Conservation (phyloP, 2,329 filamentous ascomycete species). For the Aspergillus costaricaensis region DNA sequence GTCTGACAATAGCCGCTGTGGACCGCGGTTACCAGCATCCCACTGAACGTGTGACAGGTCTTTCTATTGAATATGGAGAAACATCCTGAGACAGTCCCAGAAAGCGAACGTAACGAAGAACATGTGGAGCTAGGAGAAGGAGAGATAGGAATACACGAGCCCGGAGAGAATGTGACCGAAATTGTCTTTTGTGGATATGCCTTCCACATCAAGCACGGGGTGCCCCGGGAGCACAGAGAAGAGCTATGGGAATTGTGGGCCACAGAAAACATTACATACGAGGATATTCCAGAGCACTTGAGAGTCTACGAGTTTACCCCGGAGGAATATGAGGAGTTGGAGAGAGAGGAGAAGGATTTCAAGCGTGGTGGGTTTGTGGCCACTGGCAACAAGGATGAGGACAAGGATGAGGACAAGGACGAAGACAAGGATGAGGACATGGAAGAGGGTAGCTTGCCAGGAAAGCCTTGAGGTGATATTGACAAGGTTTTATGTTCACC, state of each 20-base stretch:
- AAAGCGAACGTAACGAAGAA: background rate
- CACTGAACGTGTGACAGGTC: background rate
- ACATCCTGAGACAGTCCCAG: background rate
- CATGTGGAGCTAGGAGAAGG: background rate
- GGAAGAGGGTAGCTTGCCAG: no score
- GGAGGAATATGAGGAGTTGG: background rate
- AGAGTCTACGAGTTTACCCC: background rate
- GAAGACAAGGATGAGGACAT: no score
- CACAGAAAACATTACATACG: background rate
- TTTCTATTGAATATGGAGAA: background rate
- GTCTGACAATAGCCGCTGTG: background rate
- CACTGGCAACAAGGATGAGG: no score
- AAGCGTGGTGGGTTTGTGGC: no score
- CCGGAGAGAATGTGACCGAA: no score
- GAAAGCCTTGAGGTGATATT: no score
- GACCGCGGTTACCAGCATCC: accelerated
- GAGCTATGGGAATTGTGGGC: background rate
- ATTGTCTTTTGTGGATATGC: background rate
- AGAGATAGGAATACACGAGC: background rate
- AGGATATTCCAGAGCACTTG: background rate
- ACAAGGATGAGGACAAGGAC: no score
- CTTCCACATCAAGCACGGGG: background rate
- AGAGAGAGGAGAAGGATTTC: background rate
- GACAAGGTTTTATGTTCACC: no score
- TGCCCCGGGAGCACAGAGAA: background rate